These are phyloP conservation scores for Paramecium octaurelia DNA, from an alignment of 73 alveolate species.

Conservation along the genomic window DNA sequence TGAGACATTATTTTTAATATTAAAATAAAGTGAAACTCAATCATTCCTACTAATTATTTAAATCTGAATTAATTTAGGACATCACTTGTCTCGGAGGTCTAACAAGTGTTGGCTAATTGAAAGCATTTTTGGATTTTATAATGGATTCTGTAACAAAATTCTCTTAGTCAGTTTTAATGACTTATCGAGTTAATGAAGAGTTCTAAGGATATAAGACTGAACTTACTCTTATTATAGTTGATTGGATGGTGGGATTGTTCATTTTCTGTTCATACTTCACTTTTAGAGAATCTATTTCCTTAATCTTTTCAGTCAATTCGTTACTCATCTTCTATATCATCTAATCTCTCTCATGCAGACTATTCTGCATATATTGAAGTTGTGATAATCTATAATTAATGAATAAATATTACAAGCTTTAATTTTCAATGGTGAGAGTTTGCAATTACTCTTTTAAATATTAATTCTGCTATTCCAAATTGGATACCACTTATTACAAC, in stretches of 20 bases:
- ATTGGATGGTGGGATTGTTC: background rate
- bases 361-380: background rate
- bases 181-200: background rate
- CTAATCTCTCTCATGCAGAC: constrained; percentile 9
- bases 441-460: background rate
- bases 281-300: background rate
- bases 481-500: background rate
- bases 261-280: background rate
- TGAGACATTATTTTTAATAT: background rate
- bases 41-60: background rate
- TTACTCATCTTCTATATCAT: background rate
- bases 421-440: background rate
- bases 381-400: background rate
- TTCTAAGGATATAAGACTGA: background rate
- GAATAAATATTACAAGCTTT: background rate
- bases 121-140: background rate
- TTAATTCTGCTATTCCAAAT: background rate
- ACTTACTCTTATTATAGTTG: background rate
- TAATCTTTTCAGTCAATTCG: constrained; percentile 11
- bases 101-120: background rate
- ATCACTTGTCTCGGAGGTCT: background rate
- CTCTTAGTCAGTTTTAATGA: background rate
- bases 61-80: background rate
- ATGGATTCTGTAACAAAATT: background rate
- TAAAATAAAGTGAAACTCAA: background rate